A percentile compares a stretch with the other conserved stretches of the same genome.
Conservation (phyloP, 768 basidiomycete species). For the Leccinum olivaceopallidum region DNA sequence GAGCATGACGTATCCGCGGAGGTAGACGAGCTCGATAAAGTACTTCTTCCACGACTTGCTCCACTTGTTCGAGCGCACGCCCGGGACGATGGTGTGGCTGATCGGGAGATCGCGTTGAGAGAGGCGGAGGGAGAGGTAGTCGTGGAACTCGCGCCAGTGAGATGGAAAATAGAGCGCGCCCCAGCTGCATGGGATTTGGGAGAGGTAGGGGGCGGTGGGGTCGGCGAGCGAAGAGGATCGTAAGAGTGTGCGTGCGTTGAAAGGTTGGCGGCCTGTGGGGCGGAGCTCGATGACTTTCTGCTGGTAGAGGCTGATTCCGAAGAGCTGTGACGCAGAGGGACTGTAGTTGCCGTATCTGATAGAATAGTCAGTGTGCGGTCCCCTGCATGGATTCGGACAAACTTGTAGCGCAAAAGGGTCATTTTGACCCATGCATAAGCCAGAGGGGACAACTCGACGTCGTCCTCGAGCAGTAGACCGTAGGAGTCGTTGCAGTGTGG, state of each 20-base stretch:
- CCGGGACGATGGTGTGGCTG: slow-evolving; percentile 57
- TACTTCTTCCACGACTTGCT: slow-evolving; percentile 84
- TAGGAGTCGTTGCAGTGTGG: slow-evolving; percentile 72
- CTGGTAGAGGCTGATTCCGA: slow-evolving; percentile 85
- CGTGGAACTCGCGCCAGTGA: slow-evolving; percentile 86
- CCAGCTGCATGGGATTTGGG: slow-evolving; percentile 90
- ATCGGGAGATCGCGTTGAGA: slow-evolving; percentile 41
- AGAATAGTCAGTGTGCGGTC: slow-evolving; percentile 1
- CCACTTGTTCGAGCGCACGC: slow-evolving; percentile 82
- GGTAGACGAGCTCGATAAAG: slow-evolving; percentile 82
- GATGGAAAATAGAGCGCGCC: slow-evolving; percentile 90
- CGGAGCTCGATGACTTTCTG: slow-evolving; percentile 79
- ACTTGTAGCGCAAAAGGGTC: slow-evolving; percentile 76
- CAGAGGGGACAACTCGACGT: slow-evolving; percentile 80
- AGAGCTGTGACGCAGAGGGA: slow-evolving; percentile 50
- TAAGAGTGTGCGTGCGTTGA: slow-evolving; percentile 67
- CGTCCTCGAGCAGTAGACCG: slow-evolving; percentile 82
- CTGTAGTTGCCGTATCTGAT: slow-evolving; percentile 53
- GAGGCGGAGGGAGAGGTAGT: slow-evolving; percentile 72
- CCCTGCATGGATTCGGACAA: slow-evolving; percentile 1
- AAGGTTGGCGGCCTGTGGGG: slow-evolving; percentile 62
- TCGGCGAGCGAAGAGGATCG: slow-evolving; percentile 37
- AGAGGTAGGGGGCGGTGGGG: slow-evolving; percentile 71
- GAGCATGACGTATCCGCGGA: slow-evolving; percentile 85
- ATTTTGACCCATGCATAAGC: slow-evolving; percentile 89